Percentiles rank a stretch among this genome's conserved stretches.
Conservation (phyloP, 257 asterid genomes). For the Schizonepeta tenuifolia region DNA sequence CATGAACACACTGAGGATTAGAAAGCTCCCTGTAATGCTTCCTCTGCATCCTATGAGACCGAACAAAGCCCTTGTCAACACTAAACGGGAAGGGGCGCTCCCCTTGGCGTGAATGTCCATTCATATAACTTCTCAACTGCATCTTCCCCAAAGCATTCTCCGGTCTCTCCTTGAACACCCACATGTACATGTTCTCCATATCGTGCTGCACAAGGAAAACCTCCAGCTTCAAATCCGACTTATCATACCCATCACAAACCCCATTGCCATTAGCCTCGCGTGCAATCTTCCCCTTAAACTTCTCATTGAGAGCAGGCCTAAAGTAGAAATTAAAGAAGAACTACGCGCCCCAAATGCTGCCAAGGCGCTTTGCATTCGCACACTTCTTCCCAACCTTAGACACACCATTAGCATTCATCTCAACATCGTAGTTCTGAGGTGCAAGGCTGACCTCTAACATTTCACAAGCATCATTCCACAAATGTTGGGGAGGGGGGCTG, state of each 20-base stretch:
- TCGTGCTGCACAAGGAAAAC: constrained; percentile 41
- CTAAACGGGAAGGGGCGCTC: constrained; percentile 41
- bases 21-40: constrained; percentile 43
- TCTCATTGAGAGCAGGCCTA: constrained; percentile 36
- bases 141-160: constrained; percentile 43
- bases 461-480: constrained; percentile 37
- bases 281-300: constrained; percentile 34
- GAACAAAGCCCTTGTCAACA: constrained; percentile 37
- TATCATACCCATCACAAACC: constrained; percentile 34
- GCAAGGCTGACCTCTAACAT: constrained; percentile 37
- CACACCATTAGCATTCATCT: constrained; percentile 22
- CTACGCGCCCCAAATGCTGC: constrained; percentile 40
- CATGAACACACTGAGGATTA: constrained; percentile 42
- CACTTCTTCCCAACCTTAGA: constrained; percentile 38
- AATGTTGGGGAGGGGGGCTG: constrained; percentile 37
- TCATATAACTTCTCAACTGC: constrained; percentile 44
- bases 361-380: constrained; percentile 30
- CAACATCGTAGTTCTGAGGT: constrained; percentile 35
- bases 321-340: constrained; percentile 38
- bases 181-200: constrained; percentile 45
- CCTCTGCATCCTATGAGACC: constrained; percentile 41
- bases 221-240: constrained; percentile 39
- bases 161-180: constrained; percentile 39
- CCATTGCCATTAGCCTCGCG: constrained; percentile 31
- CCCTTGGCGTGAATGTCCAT: constrained; percentile 40